A percentile compares a stretch with the other conserved stretches of the same genome.
These are phyloP conservation scores for Xylona heveae DNA, from an alignment of 495 filamentous ascomycete species.

Conservation along the genomic window DNA sequence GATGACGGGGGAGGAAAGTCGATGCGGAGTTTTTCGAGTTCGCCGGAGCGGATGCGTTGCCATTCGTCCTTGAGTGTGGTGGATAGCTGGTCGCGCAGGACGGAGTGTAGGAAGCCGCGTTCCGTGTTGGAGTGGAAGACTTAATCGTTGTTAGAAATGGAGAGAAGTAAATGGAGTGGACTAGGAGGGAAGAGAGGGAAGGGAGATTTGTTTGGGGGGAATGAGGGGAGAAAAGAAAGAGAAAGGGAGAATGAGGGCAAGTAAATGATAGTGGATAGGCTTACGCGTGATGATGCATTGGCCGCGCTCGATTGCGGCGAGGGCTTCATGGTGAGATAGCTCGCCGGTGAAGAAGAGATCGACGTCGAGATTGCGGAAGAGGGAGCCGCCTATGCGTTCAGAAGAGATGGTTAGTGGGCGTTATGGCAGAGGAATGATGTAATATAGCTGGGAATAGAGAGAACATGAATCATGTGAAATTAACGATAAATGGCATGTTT, in stretches of 20 bases:
- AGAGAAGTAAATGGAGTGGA: too few relatives aligned
- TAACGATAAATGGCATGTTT: neutral
- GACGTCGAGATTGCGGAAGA: conserved; percentile 39
- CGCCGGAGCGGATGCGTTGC: conserved; percentile 11
- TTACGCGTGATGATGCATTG: conserved; percentile 44
- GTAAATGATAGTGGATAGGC: too few relatives aligned
- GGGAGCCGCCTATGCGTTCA: conserved; percentile 46
- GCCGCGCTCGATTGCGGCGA: conserved; percentile 75
- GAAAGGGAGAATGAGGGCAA: neutral
- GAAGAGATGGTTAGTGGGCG: conserved; percentile 17
- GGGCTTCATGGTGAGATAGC: conserved; percentile 76
- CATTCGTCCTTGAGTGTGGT: conserved; percentile 30
- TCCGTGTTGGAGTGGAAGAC: conserved; percentile 88
- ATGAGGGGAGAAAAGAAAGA: neutral
- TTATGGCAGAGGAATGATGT: neutral
- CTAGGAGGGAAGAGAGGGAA: neutral
- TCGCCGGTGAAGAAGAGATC: conserved; percentile 84
- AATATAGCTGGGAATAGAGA: neutral
- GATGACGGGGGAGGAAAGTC: neutral
- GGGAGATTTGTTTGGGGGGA: neutral
- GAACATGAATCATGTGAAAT: neutral
- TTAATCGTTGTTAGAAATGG: neutral
- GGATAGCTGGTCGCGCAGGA: conserved; percentile 44
- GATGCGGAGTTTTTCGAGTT: conserved; percentile 8
- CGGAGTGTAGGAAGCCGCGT: conserved; percentile 49